Percentiles rank a stretch among this genome's conserved stretches.
Evolutionary conservation across 2,329 filamentous ascomycete genomes (phyloP).

Genomic region (Lachnellula arida): DNA sequence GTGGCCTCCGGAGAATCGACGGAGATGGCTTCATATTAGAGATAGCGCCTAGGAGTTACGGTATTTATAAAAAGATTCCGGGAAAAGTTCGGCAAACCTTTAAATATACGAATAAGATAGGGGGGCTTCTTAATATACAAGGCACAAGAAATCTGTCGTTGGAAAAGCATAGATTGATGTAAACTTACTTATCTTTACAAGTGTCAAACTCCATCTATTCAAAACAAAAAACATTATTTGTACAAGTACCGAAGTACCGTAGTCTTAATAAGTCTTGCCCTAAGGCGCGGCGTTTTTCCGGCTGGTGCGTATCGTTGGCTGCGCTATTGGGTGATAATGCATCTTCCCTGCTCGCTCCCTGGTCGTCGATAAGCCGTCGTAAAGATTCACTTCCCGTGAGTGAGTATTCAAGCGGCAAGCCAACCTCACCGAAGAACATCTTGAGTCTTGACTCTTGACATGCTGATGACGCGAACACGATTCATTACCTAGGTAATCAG

Average conservation of each 20-base stretch:
- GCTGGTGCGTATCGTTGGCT: neutral
- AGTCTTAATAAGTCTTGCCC: neutral
- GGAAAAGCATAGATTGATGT: too few relatives aligned
- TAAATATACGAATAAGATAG: neutral
- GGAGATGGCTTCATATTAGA: slow-evolving; percentile 2
- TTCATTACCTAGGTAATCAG: neutral
- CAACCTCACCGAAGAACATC: neutral
- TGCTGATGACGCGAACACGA: neutral
- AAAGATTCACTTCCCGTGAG: neutral
- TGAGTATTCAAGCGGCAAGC: neutral
- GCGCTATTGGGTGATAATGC: neutral
- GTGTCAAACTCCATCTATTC: too few relatives aligned
- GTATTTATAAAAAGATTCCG: neutral
- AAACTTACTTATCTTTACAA: neutral
- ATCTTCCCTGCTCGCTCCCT: neutral
- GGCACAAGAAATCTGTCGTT: neutral
- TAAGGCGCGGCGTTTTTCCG: slow-evolving; percentile 2
- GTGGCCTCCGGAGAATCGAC: slow-evolving; percentile 2
- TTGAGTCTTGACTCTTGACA: neutral
- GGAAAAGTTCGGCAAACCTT: neutral
- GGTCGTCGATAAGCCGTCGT: neutral
- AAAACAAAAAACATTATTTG: too few relatives aligned
- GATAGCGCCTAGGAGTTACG: slow-evolving; percentile 5
- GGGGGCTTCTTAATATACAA: neutral
- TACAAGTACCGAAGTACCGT: too few relatives aligned